phyloP scores from a whole-genome alignment of 116 monocot species.

The Posidonia oceanica region DNA sequence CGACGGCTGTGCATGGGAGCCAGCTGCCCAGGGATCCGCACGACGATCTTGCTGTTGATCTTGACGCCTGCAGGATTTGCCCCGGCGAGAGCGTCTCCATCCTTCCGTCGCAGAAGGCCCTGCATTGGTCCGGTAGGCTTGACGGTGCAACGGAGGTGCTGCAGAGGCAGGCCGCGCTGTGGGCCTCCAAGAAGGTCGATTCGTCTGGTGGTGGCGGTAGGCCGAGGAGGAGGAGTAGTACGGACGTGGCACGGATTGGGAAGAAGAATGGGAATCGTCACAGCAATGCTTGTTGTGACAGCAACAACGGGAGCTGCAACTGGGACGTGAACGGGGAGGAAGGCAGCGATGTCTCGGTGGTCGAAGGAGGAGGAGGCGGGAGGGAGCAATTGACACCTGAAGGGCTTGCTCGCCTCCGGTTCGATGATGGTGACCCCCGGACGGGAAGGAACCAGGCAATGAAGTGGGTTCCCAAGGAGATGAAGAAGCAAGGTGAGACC shows the following conservation, averaged over 20 bases:
- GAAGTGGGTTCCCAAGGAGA: slow-evolving; percentile 27
- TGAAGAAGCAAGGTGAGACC: slow-evolving; percentile 73
- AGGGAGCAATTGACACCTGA: not conserved
- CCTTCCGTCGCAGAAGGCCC: slow-evolving; percentile 61
- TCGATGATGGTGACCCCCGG: not conserved
- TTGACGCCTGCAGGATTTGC: slow-evolving; percentile 24
- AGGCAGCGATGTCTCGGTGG: too few relatives aligned
- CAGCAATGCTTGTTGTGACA: not conserved
- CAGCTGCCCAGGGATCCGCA: slow-evolving; percentile 18
- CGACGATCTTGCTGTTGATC: slow-evolving; percentile 17
- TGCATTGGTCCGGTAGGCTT: slow-evolving; percentile 22
- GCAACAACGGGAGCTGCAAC: not conserved
- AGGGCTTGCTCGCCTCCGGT: not conserved
- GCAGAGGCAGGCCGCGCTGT: not conserved
- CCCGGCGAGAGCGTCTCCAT: slow-evolving; percentile 27
- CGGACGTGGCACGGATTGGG: slow-evolving; percentile 3
- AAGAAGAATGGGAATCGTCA: not conserved
- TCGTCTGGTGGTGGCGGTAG: slow-evolving; percentile 9
- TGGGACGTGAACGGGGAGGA: too few relatives aligned
- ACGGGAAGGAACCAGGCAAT: slow-evolving; percentile 1
- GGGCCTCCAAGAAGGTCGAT: slow-evolving; percentile 2
- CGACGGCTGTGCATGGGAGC: not conserved
- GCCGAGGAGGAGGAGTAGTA: slow-evolving; percentile 6
- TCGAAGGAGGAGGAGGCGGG: not conserved
- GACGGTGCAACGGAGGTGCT: not conserved